These are phyloP conservation scores for Myriosclerotinia scirpicola DNA, from an alignment of 2,329 filamentous ascomycete species.

Conservation along the genomic window DNA sequence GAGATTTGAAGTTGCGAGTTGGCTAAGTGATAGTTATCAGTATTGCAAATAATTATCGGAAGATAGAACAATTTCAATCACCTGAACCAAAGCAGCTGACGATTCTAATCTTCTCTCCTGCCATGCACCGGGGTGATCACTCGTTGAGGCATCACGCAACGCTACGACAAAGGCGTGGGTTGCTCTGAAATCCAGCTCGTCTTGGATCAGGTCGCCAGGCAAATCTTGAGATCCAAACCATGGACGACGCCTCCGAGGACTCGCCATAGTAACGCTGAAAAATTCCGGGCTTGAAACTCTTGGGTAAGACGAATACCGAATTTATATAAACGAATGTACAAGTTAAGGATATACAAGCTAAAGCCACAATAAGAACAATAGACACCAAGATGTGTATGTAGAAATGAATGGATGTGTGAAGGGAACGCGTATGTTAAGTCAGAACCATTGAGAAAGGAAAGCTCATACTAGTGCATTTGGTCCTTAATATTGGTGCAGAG, in stretches of 20 bases:
- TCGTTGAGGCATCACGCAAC: background rate
- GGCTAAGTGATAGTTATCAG: background rate
- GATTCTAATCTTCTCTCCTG: background rate
- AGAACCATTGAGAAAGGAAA: background rate
- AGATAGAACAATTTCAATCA: background rate
- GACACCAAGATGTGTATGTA: background rate
- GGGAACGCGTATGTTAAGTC: background rate
- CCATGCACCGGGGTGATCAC: background rate
- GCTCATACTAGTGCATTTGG: background rate
- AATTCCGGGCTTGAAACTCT: background rate
- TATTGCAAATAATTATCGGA: background rate
- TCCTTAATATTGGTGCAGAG: background rate
- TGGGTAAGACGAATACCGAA: background rate
- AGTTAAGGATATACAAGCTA: background rate
- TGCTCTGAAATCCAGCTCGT: slow-evolving; percentile 5
- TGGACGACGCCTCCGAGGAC: too few species aligned
- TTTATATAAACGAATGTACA: too few species aligned
- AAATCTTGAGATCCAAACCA: background rate
- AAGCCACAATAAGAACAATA: background rate
- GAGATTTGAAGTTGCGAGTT: background rate
- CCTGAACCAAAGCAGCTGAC: background rate
- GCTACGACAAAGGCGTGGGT: background rate
- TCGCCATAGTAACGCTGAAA: background rate
- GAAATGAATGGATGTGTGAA: background rate
- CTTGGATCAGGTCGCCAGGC: background rate